These are phyloP conservation scores for Hymenotorrendiella dingleyae DNA, from an alignment of 2,329 filamentous ascomycete species.

Conservation along the genomic window DNA sequence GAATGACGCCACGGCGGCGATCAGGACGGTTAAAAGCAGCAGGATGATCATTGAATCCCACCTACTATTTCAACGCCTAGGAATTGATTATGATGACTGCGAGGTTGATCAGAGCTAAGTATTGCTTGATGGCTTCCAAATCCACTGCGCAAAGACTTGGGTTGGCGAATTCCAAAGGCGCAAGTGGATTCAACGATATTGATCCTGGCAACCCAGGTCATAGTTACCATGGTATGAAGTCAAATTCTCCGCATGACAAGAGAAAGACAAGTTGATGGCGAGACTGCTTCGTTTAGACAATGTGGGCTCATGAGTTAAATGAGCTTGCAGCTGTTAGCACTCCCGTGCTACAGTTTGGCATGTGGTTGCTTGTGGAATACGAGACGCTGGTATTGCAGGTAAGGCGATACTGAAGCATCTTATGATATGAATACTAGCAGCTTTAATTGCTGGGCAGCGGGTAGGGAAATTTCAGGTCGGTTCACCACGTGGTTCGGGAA, in stretches of 20 bases:
- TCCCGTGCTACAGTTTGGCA: background rate
- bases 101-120: no score
- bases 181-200: background rate
- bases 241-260: slow-evolving; percentile 16
- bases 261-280: slow-evolving; percentile 5
- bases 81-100: no score
- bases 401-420: background rate
- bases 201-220: slow-evolving; percentile 4
- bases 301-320: slow-evolving; percentile 10
- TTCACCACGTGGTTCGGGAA: slow-evolving; percentile 1
- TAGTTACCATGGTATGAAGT: slow-evolving; percentile 12
- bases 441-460: background rate
- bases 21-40: slow-evolving; percentile 5
- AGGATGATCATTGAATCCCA: no score
- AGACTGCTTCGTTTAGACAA: slow-evolving; percentile 5
- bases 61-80: no score
- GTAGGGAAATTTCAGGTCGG: background rate
- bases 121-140: no score
- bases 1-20: slow-evolving; percentile 11
- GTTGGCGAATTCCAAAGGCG: no score
- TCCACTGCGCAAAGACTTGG: no score
- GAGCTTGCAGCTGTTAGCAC: background rate
- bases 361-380: slow-evolving; percentile 2
- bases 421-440: background rate
- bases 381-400: background rate